phyloP scores from a whole-genome alignment of 208 protist genomes.

The Crithidia thermophila region DNA sequence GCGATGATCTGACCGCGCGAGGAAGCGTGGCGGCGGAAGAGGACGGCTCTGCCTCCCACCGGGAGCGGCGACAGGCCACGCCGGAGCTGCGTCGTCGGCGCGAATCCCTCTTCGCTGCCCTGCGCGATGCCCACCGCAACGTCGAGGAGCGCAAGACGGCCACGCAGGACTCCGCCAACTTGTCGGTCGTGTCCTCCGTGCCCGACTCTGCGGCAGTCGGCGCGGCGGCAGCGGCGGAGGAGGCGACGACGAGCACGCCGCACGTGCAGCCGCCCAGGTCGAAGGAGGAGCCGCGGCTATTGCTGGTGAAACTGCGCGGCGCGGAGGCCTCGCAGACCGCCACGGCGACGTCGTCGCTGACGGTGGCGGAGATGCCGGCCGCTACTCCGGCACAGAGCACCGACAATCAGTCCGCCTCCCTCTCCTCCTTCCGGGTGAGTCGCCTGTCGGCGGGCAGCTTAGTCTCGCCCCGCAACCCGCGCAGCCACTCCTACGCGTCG shows the following conservation, averaged over 20 bases:
- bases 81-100: slow-evolving; percentile 12
- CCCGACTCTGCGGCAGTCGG: too few species aligned
- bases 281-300: not conserved
- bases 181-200: not conserved
- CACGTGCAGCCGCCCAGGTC: not conserved
- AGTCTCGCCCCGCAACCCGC: slow-evolving; percentile 3
- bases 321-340: not conserved
- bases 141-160: not conserved
- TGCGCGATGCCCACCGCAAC: not conserved
- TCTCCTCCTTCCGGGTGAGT: not conserved
- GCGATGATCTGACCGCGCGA: not conserved
- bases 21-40: not conserved
- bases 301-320: too few species aligned
- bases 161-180: not conserved
- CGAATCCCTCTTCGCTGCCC: slow-evolving; percentile 18
- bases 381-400: not conserved
- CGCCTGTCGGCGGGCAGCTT: slow-evolving; percentile 3
- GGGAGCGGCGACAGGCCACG: not conserved
- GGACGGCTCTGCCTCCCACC: not conserved
- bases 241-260: not conserved
- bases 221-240: too few species aligned
- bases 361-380: not conserved
- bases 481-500: not conserved
- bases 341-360: not conserved
- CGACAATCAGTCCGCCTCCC: not conserved